Conservation (phyloP, 306 rosid species). For the Cucurbita moschata region DNA sequence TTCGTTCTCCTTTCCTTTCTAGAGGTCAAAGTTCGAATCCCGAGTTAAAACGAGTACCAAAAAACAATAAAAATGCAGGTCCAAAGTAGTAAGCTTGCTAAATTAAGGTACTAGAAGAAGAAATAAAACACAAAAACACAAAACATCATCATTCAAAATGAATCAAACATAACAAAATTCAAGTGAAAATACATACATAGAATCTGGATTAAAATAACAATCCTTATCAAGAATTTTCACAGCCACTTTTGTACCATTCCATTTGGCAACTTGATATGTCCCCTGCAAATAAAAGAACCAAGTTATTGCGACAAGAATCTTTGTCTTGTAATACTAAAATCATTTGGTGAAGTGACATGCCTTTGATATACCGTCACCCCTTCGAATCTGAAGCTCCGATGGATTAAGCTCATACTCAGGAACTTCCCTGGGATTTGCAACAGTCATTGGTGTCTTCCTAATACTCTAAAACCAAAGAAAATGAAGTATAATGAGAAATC, state of each 20-base stretch:
- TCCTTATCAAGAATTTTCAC: constrained; percentile 92
- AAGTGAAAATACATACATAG: constrained; percentile 49
- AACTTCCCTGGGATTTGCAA: constrained; percentile 95
- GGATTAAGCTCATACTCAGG: constrained; percentile 99
- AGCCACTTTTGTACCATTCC: constrained; percentile 98
- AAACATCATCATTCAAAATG: background rate
- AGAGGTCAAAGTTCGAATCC: background rate
- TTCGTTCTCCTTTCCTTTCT: background rate
- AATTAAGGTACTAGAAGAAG: background rate
- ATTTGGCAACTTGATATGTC: constrained; percentile 87
- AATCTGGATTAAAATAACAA: constrained; percentile 61
- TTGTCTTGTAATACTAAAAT: too few relatives aligned
- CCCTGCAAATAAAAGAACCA: constrained; percentile 34
- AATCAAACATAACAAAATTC: constrained; percentile 7
- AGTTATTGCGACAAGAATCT: background rate
- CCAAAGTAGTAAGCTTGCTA: background rate
- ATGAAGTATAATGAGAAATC: background rate
- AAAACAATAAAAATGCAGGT: background rate
- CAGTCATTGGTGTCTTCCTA: constrained; percentile 93
- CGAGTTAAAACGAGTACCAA: background rate
- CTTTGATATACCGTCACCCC: constrained; percentile 76
- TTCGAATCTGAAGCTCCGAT: constrained; percentile 87
- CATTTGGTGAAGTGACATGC: constrained; percentile 12
- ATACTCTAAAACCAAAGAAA: constrained; percentile 39
- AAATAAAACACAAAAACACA: background rate